Evolutionary conservation across 2,329 filamentous ascomycete species (phyloP), one percentile per base, ranked within the genome.

Genomic region (Xylariales sp.): DNA sequence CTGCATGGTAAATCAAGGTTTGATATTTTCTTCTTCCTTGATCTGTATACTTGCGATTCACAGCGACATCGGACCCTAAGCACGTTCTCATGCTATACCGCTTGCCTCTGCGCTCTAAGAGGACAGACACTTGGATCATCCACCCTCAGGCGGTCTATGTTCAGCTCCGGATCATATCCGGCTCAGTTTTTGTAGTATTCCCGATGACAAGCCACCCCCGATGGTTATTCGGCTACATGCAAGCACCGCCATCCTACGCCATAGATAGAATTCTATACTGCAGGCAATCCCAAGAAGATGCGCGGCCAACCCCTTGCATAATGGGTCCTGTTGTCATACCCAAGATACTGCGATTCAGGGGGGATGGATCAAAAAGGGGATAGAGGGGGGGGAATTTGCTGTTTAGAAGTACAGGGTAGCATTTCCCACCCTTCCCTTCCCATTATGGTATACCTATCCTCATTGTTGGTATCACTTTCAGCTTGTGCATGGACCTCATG

Each of bases 231-330:
- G 55, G 30, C 46, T 59, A 55, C 55, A 61, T 41, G 49, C 54
- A 12, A 60, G 65, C 58, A 66, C 59, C 56, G 60, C 69, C 69
- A 65, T 59, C 54, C 32, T 59, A 30, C 54, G 50, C 54, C 60
- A 64, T 61, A 57, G 55, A 61, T 64, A 65, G 56, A 61, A 61
- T 65, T 62, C 62, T 64, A 60, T 32, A 48, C 64, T 57, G 56
- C 65, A 48, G 43, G 48, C 30, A 65, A 68, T 59, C 59, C 67
- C 58, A 69, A 56, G 61, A 68, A 58, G 50, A 58, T 62, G 64
- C 10, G 54, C 28, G 34, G 50, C 50, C 69, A 70, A 68, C 71
- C 75, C 75, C 75, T 76, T 76, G 74, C 75, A 76, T 75, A 60
- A 64, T 14, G 63, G 62, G 45, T 46, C 65, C 63, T 70, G 72